Base-by-base conservation (phyloP, 23 red algal species). In the Pyropia haitanensis region DNA sequence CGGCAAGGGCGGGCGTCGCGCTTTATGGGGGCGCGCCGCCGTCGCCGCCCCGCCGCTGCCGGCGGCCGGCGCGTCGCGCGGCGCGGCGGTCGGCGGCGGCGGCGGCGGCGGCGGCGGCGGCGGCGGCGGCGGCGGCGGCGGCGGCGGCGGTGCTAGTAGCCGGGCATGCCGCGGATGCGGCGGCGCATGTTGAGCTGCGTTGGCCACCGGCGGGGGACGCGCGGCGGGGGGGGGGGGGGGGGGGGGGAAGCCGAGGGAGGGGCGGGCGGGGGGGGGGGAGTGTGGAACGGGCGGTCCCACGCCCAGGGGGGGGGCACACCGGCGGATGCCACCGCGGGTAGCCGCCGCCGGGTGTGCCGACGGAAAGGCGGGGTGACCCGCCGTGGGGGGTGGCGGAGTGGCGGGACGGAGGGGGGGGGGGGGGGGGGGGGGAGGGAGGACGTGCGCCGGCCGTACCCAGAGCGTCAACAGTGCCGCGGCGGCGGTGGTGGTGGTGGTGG, bases 161-260 rank as follows among this genome's bases (percentile, higher is more conserved):
- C 82, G 32, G 82, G 82, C 7, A 66, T 73, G 2, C 82, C 82
- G 17, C 82, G 59, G 48, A 87, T 87, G 33, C 82, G 61, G 52
- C 82, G 72, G 32, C 82, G 59, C 82, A 76, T 76, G 56, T 87
- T 70, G 50, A 87, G 49, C 39, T 46, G 39, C 10, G 30, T 2
- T n/a, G n/a, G n/a, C n/a, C n/a, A n/a, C n/a, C 39, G 39, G 10
- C 39, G 39, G 39, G 5, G 8, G 39, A 46, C n/a, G n/a, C n/a
- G n/a, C n/a, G 39, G 39, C 4, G 39, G 39, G 39, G 39, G 5
- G 39, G 5, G 39, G 1, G 39, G 39, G 39, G 20, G 16, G 0
- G 4, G 4, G 20, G 24, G 0, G 55, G 20, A 18, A 4, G 20
- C 53, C 2, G 3, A 6, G 7, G 24, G 18, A 58, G 16, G 0